These are phyloP conservation scores for Sporothrix euskadiensis DNA, from an alignment of 2,329 filamentous ascomycete genomes.

Conservation along the genomic window DNA sequence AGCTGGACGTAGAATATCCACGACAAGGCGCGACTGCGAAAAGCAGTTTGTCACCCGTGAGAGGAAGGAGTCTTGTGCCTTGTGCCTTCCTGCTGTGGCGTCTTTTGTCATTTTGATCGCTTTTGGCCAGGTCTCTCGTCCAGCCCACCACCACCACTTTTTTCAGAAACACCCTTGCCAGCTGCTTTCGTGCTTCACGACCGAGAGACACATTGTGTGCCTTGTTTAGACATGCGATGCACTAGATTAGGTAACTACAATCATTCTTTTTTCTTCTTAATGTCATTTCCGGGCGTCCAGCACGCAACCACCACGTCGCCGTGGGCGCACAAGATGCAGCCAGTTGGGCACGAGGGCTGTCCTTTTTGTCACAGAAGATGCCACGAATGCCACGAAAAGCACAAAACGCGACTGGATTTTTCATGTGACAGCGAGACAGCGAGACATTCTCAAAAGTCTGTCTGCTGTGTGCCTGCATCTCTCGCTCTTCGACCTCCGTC, in stretches of 20 bases:
- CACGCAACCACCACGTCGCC: slow-evolving; percentile 1
- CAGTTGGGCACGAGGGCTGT: neutral
- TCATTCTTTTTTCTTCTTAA: neutral
- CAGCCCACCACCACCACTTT: slow-evolving; percentile 11
- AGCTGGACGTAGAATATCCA: neutral
- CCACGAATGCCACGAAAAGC: too few relatives aligned
- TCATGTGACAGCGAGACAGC: slow-evolving; percentile 13
- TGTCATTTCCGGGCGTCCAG: neutral
- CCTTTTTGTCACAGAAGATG: neutral
- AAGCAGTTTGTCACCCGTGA: neutral
- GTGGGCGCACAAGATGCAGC: neutral
- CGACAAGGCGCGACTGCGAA: neutral
- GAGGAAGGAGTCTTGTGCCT: neutral
- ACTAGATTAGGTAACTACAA: neutral
- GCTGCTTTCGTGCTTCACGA: neutral
- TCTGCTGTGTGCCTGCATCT: slow-evolving; percentile 4
- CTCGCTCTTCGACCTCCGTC: neutral
- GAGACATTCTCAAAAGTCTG: neutral
- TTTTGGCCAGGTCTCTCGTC: neutral
- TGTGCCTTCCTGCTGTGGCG: neutral
- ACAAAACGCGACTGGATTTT: neutral
- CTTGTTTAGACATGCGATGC: slow-evolving; percentile 4
- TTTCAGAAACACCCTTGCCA: neutral
- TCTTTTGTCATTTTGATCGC: neutral
- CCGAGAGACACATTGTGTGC: neutral